These are phyloP conservation scores for Rugonectria rugulosa DNA, from an alignment of 2,329 filamentous ascomycete genomes.

Conservation along the genomic window DNA sequence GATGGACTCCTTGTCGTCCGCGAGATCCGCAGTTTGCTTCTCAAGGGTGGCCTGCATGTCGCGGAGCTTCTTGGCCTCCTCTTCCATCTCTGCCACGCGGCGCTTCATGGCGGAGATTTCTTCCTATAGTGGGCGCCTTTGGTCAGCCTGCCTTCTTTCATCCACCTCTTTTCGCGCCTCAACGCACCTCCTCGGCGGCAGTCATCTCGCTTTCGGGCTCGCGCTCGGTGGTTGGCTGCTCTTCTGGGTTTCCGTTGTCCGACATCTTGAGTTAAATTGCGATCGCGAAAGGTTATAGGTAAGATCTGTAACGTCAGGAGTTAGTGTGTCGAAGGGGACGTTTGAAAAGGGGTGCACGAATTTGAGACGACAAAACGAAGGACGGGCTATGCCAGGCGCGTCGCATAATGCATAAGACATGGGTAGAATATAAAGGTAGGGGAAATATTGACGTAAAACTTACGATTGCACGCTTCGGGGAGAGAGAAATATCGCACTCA, in stretches of 20 bases:
- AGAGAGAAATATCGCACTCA: background rate
- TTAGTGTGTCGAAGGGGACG: slow-evolving; percentile 18
- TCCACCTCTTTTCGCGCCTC: slow-evolving; percentile 41
- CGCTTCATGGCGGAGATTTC: slow-evolving; percentile 90
- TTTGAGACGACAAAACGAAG: slow-evolving; percentile 7
- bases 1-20: slow-evolving; percentile 94
- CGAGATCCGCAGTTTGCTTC: slow-evolving; percentile 80
- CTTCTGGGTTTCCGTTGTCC: slow-evolving; percentile 44
- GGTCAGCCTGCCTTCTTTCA: slow-evolving; percentile 43
- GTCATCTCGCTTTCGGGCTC: slow-evolving; percentile 42
- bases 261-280: slow-evolving; percentile 38
- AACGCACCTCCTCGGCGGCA: slow-evolving; percentile 47
- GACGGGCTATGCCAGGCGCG: slow-evolving; percentile 11
- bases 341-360: slow-evolving; percentile 3
- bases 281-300: slow-evolving; percentile 4
- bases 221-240: slow-evolving; percentile 39
- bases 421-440: slow-evolving; percentile 8
- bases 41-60: slow-evolving; percentile 90
- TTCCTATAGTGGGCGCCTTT: slow-evolving; percentile 60
- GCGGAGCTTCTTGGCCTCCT: slow-evolving; percentile 83
- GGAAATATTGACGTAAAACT: background rate
- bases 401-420: slow-evolving; percentile 25
- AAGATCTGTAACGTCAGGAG: slow-evolving; percentile 5
- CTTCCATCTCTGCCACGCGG: slow-evolving; percentile 88
- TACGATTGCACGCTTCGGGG: background rate